Evolutionary conservation across 2,329 filamentous ascomycete species (phyloP), one percentile per base, ranked within the genome.

Genomic region (Apiospora rasikravindrae): DNA sequence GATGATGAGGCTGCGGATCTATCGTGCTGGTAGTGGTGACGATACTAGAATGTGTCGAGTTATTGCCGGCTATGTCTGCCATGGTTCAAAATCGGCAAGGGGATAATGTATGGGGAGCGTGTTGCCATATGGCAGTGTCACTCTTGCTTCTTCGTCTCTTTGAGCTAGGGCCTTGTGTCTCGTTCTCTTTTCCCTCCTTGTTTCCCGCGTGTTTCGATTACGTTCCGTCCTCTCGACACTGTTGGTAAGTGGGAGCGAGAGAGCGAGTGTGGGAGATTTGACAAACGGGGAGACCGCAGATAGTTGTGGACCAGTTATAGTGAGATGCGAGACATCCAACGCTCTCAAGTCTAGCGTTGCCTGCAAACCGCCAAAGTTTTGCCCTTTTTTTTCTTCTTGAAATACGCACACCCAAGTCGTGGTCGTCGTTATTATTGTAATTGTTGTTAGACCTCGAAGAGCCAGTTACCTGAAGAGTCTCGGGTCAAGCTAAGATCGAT

Each of bases 21-120:
- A 22, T n/a, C 4, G 33, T 40, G 40, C 53, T 29, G n/a, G 37
- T 16, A 37, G 37, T 26, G 37, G 44, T 69, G 49, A 29, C 29
- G 37, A 42, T 51, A 13, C 68, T 40, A 26, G 29, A 69, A 26
- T 40, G 57, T 33, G 68, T 57, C 45, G 47, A 47, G 40, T 33
- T 70, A 33, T 66, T 70, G 37, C 69, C 42, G 40, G 53, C 45
- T 14, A 70, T 19, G 37, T 70, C 53, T 66, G 69, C 57, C 69
- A 70, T 70, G 69, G 19, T 64, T 51, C 45, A 51, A 33, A 69
- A 16, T 26, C 16, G 37, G 29, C 33, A 51, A 57, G 49, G 47
- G 47, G 47, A 69, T 8, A 26, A n/a, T 37, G 16, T 13, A 57
- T 22, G 57, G 57, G 57, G 57, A n/a, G 24, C 33, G 42, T 29